These are phyloP conservation scores for Corchorus olitorius DNA, from an alignment of 345 rosid genomes.

Conservation along the genomic window DNA sequence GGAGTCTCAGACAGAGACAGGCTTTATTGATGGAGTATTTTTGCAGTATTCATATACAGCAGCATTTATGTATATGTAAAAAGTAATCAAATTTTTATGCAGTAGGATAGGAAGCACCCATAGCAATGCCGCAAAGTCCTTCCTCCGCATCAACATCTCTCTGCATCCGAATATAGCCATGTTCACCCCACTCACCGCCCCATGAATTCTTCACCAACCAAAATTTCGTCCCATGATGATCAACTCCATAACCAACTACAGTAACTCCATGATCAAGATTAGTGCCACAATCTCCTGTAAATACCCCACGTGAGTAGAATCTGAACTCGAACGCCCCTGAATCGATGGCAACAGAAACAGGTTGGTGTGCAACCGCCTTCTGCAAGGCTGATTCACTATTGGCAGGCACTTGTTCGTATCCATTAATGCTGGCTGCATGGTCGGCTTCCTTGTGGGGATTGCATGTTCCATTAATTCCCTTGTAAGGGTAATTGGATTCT, in stretches of 20 bases:
- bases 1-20: neutral
- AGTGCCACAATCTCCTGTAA: conserved; percentile 32
- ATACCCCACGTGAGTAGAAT: conserved; percentile 28
- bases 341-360: conserved; percentile 41
- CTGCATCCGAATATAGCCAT: conserved; percentile 42
- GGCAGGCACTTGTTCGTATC: conserved; percentile 33
- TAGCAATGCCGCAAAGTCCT: conserved; percentile 48
- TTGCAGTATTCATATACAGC: no score
- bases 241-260: conserved; percentile 37
- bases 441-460: conserved; percentile 44
- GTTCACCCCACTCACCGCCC: conserved; percentile 47
- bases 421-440: conserved; percentile 30
- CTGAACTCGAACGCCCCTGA: conserved; percentile 25
- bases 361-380: conserved; percentile 32
- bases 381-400: conserved; percentile 32
- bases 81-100: neutral
- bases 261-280: conserved; percentile 44
- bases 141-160: conserved; percentile 21
- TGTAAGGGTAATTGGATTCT: conserved; percentile 78
- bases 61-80: neutral
- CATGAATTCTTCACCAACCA: conserved; percentile 52
- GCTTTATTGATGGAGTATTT: neutral
- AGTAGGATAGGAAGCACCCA: conserved; percentile 39
- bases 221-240: conserved; percentile 24
- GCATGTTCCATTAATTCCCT: conserved; percentile 55